Base-by-base conservation (phyloP, 805 yeast genomes). In the Metschnikowia chrysomelidarum region DNA sequence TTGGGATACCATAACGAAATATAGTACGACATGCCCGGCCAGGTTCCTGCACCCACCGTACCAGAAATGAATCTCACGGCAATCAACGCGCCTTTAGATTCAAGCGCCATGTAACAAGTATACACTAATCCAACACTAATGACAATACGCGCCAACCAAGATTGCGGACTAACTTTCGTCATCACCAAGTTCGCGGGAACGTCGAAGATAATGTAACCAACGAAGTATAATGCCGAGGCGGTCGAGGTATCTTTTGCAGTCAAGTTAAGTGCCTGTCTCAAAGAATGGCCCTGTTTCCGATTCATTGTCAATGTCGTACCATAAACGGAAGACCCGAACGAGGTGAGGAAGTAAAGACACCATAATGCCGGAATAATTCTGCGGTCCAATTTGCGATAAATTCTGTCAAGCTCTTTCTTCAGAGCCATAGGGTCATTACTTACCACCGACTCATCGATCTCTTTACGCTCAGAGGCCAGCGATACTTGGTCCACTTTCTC, bases 21-120 rank as follows among this genome's bases (percentile, higher is more conserved):
- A 52, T 87, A 87, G 60, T 86, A 87, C 15, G 87, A 77, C 82
- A 87, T 69, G 7, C 94, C 95, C 1, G 95, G 95, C 95, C 95
- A 86, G 4, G 86, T 78, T 26, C 95, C 95, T 8, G 95, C 93
- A 34, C 86, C 86, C 38, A 81, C 82, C 37, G 82, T 47, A 30
- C 95, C 95, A 19, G 82, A 73, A 38, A 87, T 69, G 40, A 86
- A 77, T 45, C 94, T 69, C 27, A 79, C 59, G 2, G 88, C 94
- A 38, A 79, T 76, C 19, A 87, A 63, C 4, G 91, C 91, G 7
- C 70, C 51, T 4, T 73, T 61, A 34, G 67, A 71, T n/a, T 54
- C 41, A 38, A 85, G 62, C 1, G 84, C 80, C 5, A 80, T 67
- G 54, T 82, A 84, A 55, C 94, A 87, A 1, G 84, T 56, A 51